Evolutionary conservation across 2,329 filamentous ascomycete genomes (phyloP).

Genomic region (Alternaria gaisen): DNA sequence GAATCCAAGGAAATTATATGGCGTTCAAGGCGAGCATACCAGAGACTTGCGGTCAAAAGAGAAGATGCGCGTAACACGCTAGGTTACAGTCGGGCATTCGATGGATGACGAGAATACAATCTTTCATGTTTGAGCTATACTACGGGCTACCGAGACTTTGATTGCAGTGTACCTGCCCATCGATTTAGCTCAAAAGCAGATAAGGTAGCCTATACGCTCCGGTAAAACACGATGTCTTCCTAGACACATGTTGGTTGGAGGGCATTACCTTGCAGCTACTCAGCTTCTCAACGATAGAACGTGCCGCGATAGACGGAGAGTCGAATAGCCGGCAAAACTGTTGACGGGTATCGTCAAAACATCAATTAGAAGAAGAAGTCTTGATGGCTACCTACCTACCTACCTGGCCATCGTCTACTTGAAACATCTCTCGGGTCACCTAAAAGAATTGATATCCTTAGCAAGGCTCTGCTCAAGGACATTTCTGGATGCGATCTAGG

Average conservation of each 20-base stretch:
- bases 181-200: too few relatives aligned
- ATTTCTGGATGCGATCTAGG: not conserved
- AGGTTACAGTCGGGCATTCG: not conserved
- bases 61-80: not conserved
- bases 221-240: not conserved
- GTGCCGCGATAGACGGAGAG: not conserved
- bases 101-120: not conserved
- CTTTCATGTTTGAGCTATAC: too few relatives aligned
- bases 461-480: not conserved
- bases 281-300: not conserved
- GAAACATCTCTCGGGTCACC: too few relatives aligned
- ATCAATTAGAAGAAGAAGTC: not conserved
- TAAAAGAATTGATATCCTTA: not conserved
- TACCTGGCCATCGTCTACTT: slow-evolving; percentile 11
- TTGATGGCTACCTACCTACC: slow-evolving; percentile 15
- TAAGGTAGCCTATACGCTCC: not conserved
- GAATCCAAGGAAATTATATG: not conserved
- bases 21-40: slow-evolving; percentile 9
- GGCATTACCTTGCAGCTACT: not conserved
- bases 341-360: too few relatives aligned
- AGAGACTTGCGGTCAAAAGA: not conserved
- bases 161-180: too few relatives aligned
- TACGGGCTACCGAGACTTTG: too few relatives aligned
- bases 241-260: not conserved
- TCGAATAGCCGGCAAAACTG: not conserved